These are phyloP conservation scores for Pleodorina starrii DNA, from an alignment of 139 green algal genomes.

Conservation along the genomic window DNA sequence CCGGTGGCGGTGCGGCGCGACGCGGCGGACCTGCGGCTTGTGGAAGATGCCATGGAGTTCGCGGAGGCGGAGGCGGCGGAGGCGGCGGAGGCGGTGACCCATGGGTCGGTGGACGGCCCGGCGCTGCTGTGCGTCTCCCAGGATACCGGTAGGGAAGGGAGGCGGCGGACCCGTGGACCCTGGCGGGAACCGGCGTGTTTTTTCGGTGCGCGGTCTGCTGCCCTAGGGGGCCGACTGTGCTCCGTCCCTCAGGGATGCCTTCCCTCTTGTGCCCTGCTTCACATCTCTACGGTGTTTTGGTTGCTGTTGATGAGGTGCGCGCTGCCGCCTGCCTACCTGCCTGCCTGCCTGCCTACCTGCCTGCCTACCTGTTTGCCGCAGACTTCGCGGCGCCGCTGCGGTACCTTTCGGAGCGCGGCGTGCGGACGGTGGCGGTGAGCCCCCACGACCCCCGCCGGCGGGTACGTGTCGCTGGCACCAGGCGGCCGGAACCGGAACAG, in stretches of 20 bases:
- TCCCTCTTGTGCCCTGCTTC: too few relatives aligned
- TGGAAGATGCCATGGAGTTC: constrained; percentile 23
- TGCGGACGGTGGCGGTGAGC: not conserved
- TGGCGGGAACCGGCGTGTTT: too few relatives aligned
- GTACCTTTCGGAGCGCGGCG: constrained; percentile 18
- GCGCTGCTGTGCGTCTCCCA: constrained; percentile 31
- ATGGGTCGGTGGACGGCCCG: not conserved
- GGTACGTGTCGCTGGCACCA: too few relatives aligned
- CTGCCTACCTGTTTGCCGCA: not conserved
- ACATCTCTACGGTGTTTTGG: too few relatives aligned
- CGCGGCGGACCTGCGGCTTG: constrained; percentile 17
- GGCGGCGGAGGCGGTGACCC: not conserved
- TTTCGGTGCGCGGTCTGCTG: too few relatives aligned
- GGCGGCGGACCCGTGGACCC: too few relatives aligned
- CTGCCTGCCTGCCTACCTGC: not conserved
- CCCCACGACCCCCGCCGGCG: not conserved
- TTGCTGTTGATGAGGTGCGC: too few relatives aligned
- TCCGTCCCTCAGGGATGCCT: too few relatives aligned
- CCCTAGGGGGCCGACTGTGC: too few relatives aligned
- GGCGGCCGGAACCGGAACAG: too few relatives aligned
- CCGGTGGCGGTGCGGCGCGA: constrained; percentile 15
- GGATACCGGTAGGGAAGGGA: constrained; percentile 1
- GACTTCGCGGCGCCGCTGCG: constrained; percentile 25
- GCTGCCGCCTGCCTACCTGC: too few relatives aligned
- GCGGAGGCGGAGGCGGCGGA: not conserved